A percentile compares a stretch with the other conserved stretches of the same genome.
Evolutionary conservation across 2,329 filamentous ascomycete genomes (phyloP).

Genomic region (Hypomyces rosellus): DNA sequence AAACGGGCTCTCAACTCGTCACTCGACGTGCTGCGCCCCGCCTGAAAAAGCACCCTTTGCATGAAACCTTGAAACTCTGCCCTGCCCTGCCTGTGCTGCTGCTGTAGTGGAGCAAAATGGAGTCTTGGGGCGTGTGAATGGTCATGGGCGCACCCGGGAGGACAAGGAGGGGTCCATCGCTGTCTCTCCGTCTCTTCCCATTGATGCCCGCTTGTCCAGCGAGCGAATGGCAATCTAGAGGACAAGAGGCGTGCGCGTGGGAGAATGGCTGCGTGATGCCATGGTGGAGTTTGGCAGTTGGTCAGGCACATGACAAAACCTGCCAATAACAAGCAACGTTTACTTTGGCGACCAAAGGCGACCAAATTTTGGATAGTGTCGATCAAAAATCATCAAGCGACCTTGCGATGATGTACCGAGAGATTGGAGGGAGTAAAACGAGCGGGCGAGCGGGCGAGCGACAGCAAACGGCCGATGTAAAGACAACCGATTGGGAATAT

Average conservation of each 20-base stretch:
- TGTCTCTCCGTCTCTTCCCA: too few relatives aligned
- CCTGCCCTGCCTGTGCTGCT: slow-evolving; percentile 1
- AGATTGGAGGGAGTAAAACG: slow-evolving; percentile 10
- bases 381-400: too few relatives aligned
- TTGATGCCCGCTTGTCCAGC: too few relatives aligned
- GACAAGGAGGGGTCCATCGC: too few relatives aligned
- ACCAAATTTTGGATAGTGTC: too few relatives aligned
- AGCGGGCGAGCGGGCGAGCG: slow-evolving; percentile 1
- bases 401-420: background rate
- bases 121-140: background rate
- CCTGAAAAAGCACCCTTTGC: slow-evolving; percentile 1
- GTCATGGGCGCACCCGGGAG: too few relatives aligned
- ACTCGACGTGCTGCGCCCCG: slow-evolving; percentile 9
- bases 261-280: slow-evolving; percentile 2
- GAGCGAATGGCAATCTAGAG: background rate
- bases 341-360: background rate
- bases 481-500: slow-evolving; percentile 14
- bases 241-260: background rate
- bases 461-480: background rate
- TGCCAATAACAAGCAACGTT: slow-evolving; percentile 3
- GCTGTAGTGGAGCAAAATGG: background rate
- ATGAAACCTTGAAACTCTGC: slow-evolving; percentile 1
- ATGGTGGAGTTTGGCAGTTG: slow-evolving; percentile 9
- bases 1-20: background rate
- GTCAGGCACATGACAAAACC: slow-evolving; percentile 6